These are phyloP conservation scores for Favolaschia claudopus DNA, from an alignment of 768 basidiomycete genomes.

Conservation along the genomic window DNA sequence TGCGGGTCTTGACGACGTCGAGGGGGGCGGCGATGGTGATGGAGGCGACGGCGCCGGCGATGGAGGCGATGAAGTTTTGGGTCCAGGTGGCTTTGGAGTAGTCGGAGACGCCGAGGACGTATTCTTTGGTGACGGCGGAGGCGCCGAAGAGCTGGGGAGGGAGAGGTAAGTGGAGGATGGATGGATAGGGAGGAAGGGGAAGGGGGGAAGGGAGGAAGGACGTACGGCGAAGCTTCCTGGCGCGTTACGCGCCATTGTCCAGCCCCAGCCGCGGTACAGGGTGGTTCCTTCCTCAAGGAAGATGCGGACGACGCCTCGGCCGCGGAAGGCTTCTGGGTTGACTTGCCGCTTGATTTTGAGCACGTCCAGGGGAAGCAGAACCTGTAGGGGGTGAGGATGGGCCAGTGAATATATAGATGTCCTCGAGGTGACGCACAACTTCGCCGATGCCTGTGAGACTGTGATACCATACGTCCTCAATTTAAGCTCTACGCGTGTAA, in stretches of 20 bases:
- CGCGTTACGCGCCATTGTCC: constrained; percentile 98
- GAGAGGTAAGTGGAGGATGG: neutral
- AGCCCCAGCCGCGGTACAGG: constrained; percentile 97
- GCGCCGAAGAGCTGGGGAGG: constrained; percentile 92
- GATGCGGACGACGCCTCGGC: constrained; percentile 89
- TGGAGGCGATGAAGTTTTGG: constrained; percentile 96
- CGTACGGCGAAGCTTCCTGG: constrained; percentile 94
- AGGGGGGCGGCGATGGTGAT: constrained; percentile 97
- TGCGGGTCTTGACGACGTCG: constrained; percentile 95
- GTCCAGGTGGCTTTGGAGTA: constrained; percentile 96
- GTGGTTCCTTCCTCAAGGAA: constrained; percentile 91
- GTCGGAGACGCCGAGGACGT: constrained; percentile 86
- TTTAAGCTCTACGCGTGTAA: neutral
- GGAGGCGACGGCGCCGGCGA: constrained; percentile 93
- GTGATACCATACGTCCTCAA: constrained; percentile 16
- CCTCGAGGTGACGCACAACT: constrained; percentile 65
- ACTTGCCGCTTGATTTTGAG: constrained; percentile 99
- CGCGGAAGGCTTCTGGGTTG: constrained; percentile 98
- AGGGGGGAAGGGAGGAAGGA: constrained; percentile 17
- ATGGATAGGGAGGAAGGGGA: neutral
- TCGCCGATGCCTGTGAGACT: constrained; percentile 90
- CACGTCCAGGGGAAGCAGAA: constrained; percentile 94
- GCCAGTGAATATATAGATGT: neutral
- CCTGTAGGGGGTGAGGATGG: constrained; percentile 44
- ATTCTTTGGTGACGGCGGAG: constrained; percentile 94